These are phyloP conservation scores for Xylariaceae sp. DNA, from an alignment of 2,329 filamentous ascomycete genomes.

Conservation along the genomic window DNA sequence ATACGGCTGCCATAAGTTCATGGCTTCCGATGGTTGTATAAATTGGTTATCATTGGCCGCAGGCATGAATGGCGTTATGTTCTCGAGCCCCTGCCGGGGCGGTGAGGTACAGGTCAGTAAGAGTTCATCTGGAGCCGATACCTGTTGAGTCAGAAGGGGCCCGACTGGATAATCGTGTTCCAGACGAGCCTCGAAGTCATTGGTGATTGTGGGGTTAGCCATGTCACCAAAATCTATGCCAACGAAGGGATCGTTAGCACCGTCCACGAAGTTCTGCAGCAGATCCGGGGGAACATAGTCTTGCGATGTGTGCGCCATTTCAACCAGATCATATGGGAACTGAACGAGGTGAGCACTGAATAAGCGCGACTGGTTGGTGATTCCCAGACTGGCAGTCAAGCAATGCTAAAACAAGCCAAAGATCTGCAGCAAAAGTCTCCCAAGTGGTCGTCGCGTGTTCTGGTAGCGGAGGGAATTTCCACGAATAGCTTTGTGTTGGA, in stretches of 20 bases:
- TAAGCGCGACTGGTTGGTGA: neutral
- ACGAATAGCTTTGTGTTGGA: neutral
- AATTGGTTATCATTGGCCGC: neutral
- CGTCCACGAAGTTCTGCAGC: neutral
- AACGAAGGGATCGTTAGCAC: neutral
- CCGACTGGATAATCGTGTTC: neutral
- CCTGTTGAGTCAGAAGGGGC: neutral
- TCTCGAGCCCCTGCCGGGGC: neutral
- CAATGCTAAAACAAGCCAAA: conserved; percentile 5
- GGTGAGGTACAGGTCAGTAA: neutral
- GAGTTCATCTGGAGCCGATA: neutral
- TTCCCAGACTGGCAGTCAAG: neutral
- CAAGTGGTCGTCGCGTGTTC: neutral
- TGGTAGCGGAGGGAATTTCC: neutral
- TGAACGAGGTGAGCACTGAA: neutral
- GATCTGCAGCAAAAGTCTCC: neutral
- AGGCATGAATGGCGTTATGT: neutral
- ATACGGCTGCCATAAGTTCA: neutral
- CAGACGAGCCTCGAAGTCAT: conserved; percentile 2
- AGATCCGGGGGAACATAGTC: neutral
- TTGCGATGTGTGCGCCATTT: neutral
- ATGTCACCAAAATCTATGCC: conserved; percentile 4
- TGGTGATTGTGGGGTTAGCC: neutral
- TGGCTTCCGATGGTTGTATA: neutral
- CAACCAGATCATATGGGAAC: neutral